These are phyloP conservation scores for Pichia insulana DNA, from an alignment of 805 yeast species.

Conservation along the genomic window DNA sequence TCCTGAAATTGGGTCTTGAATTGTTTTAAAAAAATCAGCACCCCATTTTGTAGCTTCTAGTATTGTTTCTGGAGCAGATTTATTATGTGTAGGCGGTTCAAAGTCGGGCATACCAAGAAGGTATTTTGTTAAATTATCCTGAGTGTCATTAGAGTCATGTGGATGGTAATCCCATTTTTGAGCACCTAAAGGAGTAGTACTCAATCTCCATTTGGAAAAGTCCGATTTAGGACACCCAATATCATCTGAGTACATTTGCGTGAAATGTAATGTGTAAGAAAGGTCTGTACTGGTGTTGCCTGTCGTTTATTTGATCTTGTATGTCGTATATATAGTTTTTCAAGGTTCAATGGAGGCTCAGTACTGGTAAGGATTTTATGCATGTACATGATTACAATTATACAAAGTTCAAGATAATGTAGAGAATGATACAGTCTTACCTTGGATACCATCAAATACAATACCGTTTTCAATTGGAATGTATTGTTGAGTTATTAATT, in stretches of 20 bases:
- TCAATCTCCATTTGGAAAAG: conserved; percentile 62
- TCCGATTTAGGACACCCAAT: conserved; percentile 66
- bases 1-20: conserved; percentile 79
- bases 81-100: conserved; percentile 5
- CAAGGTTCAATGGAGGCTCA: too few species aligned
- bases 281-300: too few species aligned
- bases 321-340: too few species aligned
- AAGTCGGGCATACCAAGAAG: conserved; percentile 24
- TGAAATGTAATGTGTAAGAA: too few species aligned
- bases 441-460: conserved; percentile 63
- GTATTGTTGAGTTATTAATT: conserved; percentile 69
- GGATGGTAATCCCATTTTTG: conserved; percentile 67
- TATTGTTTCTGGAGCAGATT: conserved; percentile 28
- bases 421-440: conserved; percentile 28
- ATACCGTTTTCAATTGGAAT: conserved; percentile 65
- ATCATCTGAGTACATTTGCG: conserved; percentile 52
- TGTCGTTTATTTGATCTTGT: too few species aligned
- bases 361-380: too few species aligned
- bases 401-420: too few species aligned
- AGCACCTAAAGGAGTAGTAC: conserved; percentile 62
- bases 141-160: conserved; percentile 37
- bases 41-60: conserved; percentile 63
- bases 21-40: conserved; percentile 52
- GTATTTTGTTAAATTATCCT: conserved; percentile 49
- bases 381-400: too few species aligned